Conservation (phyloP, 805 yeast genomes). For the Wickerhamomyces chaumierensis region DNA sequence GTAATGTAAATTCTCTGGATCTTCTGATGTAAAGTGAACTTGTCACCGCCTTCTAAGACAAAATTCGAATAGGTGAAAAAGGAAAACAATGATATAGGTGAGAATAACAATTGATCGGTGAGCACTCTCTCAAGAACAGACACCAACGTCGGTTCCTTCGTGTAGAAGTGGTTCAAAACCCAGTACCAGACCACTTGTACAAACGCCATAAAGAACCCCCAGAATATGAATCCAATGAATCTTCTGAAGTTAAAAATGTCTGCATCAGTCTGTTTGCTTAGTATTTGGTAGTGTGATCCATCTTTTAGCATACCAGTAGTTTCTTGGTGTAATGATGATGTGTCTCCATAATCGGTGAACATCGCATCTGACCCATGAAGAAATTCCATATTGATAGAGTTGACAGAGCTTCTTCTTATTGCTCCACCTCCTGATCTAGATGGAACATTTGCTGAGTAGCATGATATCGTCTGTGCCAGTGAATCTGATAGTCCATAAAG, state of each 20-base stretch:
- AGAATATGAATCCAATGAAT: constrained; percentile 65
- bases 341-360: constrained; percentile 21
- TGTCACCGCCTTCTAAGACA: constrained; percentile 65
- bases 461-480: constrained; percentile 52
- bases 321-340: constrained; percentile 11
- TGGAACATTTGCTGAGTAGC: constrained; percentile 9
- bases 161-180: constrained; percentile 65
- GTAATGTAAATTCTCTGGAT: constrained; percentile 54
- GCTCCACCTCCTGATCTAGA: neutral
- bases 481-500: constrained; percentile 87
- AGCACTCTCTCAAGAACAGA: constrained; percentile 79
- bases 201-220: constrained; percentile 82
- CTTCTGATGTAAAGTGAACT: constrained; percentile 52
- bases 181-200: constrained; percentile 85
- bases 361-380: constrained; percentile 9
- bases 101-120: constrained; percentile 81
- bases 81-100: constrained; percentile 72
- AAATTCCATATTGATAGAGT: constrained; percentile 5
- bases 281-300: constrained; percentile 20
- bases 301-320: constrained; percentile 15
- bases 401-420: neutral
- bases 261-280: constrained; percentile 16
- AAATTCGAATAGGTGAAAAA: constrained; percentile 81
- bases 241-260: constrained; percentile 52
- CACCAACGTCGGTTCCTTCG: constrained; percentile 72